These are phyloP conservation scores for Aspergillus pseudonomiae DNA, from an alignment of 2,329 filamentous ascomycete species.

Conservation along the genomic window DNA sequence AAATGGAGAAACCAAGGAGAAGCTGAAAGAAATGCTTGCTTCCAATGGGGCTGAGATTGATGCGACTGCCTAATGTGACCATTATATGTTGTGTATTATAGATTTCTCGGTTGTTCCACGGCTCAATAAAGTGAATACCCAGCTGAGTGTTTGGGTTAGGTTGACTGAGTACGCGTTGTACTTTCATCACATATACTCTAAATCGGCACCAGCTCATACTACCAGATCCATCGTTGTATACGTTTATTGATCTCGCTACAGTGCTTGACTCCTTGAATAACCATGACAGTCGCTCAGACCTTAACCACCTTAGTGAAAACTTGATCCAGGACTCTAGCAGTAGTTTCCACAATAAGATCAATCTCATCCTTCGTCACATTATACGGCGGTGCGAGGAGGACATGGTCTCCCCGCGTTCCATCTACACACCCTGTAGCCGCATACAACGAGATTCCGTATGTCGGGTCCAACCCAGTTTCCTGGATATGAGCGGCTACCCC, in stretches of 20 bases:
- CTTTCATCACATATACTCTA: neutral
- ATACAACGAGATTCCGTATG: slow-evolving; percentile 62
- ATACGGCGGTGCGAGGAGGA: slow-evolving; percentile 71
- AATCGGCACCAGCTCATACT: neutral
- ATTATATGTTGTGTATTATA: slow-evolving; percentile 22
- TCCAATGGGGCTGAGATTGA: slow-evolving; percentile 29
- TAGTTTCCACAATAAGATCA: slow-evolving; percentile 56
- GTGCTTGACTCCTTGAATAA: too few species aligned
- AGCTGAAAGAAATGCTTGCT: slow-evolving; percentile 16
- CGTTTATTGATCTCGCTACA: neutral
- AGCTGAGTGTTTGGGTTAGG: neutral
- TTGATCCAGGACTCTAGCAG: slow-evolving; percentile 56
- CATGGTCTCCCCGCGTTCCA: slow-evolving; percentile 65
- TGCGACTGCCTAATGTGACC: slow-evolving; percentile 24
- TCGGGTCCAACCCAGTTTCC: slow-evolving; percentile 50
- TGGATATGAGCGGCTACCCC: slow-evolving; percentile 54
- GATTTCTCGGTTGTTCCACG: slow-evolving; percentile 6
- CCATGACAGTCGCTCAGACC: neutral
- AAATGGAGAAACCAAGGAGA: slow-evolving; percentile 27
- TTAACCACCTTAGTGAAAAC: slow-evolving; percentile 42
- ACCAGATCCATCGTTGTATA: neutral
- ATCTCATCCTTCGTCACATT: slow-evolving; percentile 63
- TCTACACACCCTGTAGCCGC: slow-evolving; percentile 66
- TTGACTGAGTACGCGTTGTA: neutral
- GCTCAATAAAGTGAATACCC: neutral